phyloP scores from a whole-genome alignment of 1,284 basidiomycete species.

The Rhizoctonia solani region DNA sequence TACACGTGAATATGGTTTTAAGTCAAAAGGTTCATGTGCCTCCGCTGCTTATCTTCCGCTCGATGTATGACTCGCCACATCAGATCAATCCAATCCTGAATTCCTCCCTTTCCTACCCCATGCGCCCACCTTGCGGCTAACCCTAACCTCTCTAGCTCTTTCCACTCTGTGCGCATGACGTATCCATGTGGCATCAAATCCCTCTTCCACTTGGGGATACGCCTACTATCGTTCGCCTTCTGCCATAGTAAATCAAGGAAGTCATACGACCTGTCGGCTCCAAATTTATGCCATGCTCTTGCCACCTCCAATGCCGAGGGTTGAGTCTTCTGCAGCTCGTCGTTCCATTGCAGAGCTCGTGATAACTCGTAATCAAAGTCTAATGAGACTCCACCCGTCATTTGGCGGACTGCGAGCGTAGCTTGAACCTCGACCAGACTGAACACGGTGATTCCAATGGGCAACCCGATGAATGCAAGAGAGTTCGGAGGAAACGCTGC shows the following conservation, averaged over 20 bases:
- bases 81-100: conserved; percentile 65
- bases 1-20: too few species aligned
- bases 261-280: background rate
- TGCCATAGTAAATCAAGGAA: conserved; percentile 23
- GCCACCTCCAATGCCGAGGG: conserved; percentile 8
- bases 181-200: conserved; percentile 58
- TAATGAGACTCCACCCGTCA: conserved; percentile 4
- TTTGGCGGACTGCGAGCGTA: conserved; percentile 12
- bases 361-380: conserved; percentile 21
- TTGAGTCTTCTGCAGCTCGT: background rate
- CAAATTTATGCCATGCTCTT: background rate
- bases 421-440: conserved; percentile 72
- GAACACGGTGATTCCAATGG: conserved; percentile 60
- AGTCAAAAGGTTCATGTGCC: background rate
- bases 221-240: conserved; percentile 43
- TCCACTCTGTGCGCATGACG: conserved; percentile 61
- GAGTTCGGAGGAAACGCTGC: conserved; percentile 54
- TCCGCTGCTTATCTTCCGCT: conserved; percentile 3
- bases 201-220: conserved; percentile 59
- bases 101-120: conserved; percentile 61
- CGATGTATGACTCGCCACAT: conserved; percentile 46
- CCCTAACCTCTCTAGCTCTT: conserved; percentile 57
- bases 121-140: conserved; percentile 58
- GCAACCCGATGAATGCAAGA: conserved; percentile 68
- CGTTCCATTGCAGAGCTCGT: background rate